These are phyloP conservation scores for Lecanosticta acicola DNA, from an alignment of 2,329 filamentous ascomycete species.

Conservation along the genomic window DNA sequence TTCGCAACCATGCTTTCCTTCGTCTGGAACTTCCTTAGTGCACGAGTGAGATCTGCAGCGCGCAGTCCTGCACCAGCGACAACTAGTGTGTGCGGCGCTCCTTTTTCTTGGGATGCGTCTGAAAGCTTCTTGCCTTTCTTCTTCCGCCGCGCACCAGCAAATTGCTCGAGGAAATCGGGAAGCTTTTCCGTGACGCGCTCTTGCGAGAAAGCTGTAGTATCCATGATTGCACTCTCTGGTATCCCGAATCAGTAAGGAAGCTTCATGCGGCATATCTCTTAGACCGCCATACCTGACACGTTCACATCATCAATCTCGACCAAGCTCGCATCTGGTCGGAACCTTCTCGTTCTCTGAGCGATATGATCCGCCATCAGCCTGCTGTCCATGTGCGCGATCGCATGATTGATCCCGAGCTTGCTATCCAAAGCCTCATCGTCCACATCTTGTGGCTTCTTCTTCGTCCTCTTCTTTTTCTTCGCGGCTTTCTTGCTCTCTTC, in stretches of 20 bases:
- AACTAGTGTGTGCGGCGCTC: conserved; percentile 70
- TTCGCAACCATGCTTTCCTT: conserved; percentile 78
- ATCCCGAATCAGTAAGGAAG: conserved; percentile 10
- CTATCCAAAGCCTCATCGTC: conserved; percentile 54
- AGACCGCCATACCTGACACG: conserved; percentile 58
- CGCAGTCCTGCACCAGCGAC: conserved; percentile 79
- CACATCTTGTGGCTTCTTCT: conserved; percentile 55
- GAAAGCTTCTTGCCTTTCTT: conserved; percentile 47
- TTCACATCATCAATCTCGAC: conserved; percentile 80
- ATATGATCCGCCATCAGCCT: conserved; percentile 80
- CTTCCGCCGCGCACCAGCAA: conserved; percentile 37
- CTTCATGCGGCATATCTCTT: neutral
- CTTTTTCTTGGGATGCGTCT: conserved; percentile 60
- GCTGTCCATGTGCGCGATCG: conserved; percentile 76
- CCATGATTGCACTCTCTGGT: conserved; percentile 65
- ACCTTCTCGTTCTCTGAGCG: conserved; percentile 69
- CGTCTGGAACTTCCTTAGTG: conserved; percentile 70
- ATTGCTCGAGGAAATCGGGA: conserved; percentile 68
- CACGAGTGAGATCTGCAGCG: conserved; percentile 76
- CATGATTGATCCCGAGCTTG: conserved; percentile 61
- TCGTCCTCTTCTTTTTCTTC: conserved; percentile 57
- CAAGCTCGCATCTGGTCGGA: conserved; percentile 72
- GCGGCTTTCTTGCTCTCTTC: conserved; percentile 34
- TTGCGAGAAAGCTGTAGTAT: conserved; percentile 70
- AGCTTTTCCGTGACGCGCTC: conserved; percentile 65